Evolutionary conservation across 1,139 yeast genomes (phyloP), one percentile per base, ranked within the genome.

Genomic region (Lodderomyces pseudojiufengensis): DNA sequence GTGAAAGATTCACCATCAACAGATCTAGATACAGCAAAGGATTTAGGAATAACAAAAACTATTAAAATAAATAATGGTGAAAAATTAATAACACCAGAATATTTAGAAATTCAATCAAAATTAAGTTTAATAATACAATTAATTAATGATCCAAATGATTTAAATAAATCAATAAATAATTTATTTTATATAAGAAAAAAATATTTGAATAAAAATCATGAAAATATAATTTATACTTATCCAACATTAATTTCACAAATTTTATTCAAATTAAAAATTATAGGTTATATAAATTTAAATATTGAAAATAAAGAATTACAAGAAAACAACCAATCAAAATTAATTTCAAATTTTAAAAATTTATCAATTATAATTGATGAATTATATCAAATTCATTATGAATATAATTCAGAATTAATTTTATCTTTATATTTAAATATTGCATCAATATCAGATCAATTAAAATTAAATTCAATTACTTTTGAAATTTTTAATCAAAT

Each of bases 401-500:
- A 77, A 24, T 48, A 42, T 41, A 62, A 63, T 46, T 73, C 78
- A 5, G 83, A 69, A 45, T 61, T 65, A 41, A 74, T 74, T 3
- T 61, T 73, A 43, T 66, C 73, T 41, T 55, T 72, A 32, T 78
- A 80, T 49, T 57, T 81, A 40, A 66, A 74, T 40, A 69, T 78
- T 27, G 87, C 87, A 0, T 58, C 73, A 2, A 62, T 85, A 3
- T 92, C 97, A 0, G 96, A 92, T 57, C 94, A 84, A 54, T 67
- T 84, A 26, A 65, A 61, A 32, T 65, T 62, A 40, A 61, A 64
- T 35, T 51, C 61, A 38, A 78, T 86, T 26, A 70, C 92, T n/a
- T 86, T 85, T 58, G 98, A 92, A 59, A 80, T 87, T 50, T 86
- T 84, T 59, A 90, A 85, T 22, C 95, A 88, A 57, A 83, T 95